Evolutionary conservation across 1,284 basidiomycete genomes (phyloP).

Genomic region (Austroboletus novae-zelandiae): DNA sequence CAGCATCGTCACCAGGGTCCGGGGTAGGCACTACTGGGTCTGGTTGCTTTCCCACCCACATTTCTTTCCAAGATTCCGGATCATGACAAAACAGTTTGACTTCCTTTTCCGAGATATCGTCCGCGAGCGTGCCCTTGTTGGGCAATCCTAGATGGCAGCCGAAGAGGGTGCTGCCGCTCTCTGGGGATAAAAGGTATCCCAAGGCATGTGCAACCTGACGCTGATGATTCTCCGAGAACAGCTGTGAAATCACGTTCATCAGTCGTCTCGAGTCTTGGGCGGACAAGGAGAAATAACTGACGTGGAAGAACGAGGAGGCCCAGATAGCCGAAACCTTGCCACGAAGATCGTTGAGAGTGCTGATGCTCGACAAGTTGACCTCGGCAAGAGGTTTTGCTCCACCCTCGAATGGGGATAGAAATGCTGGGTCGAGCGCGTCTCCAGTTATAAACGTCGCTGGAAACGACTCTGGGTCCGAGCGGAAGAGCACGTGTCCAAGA

Average conservation of each 20-base stretch:
- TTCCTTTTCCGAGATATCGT: slow-evolving; percentile 2
- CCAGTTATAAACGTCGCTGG: slow-evolving; percentile 35
- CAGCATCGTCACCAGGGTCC: neutral
- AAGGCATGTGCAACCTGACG: slow-evolving; percentile 32
- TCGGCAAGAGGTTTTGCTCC: neutral
- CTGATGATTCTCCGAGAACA: slow-evolving; percentile 41
- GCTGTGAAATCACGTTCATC: slow-evolving; percentile 18
- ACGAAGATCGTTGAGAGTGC: slow-evolving; percentile 35
- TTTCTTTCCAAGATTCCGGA: slow-evolving; percentile 19
- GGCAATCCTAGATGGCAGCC: slow-evolving; percentile 28
- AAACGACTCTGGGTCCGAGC: slow-evolving; percentile 27
- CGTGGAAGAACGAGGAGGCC: slow-evolving; percentile 41
- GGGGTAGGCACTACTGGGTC: too few relatives aligned
- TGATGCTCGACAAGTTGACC: slow-evolving; percentile 27
- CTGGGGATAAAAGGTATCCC: slow-evolving; percentile 35
- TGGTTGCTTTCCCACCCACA: slow-evolving; percentile 18
- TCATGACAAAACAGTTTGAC: slow-evolving; percentile 19
- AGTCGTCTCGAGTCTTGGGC: neutral
- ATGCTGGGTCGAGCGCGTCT: slow-evolving; percentile 27
- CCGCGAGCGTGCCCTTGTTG: slow-evolving; percentile 7
- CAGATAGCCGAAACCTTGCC: slow-evolving; percentile 39
- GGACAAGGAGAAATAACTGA: slow-evolving; percentile 23
- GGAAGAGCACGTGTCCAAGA: slow-evolving; percentile 35
- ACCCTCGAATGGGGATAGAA: slow-evolving; percentile 10
- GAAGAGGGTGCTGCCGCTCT: slow-evolving; percentile 39